Percentiles rank a stretch among this genome's conserved stretches.
Evolutionary conservation across 768 basidiomycete species (phyloP).

Genomic region (Termitomyces sp.): DNA sequence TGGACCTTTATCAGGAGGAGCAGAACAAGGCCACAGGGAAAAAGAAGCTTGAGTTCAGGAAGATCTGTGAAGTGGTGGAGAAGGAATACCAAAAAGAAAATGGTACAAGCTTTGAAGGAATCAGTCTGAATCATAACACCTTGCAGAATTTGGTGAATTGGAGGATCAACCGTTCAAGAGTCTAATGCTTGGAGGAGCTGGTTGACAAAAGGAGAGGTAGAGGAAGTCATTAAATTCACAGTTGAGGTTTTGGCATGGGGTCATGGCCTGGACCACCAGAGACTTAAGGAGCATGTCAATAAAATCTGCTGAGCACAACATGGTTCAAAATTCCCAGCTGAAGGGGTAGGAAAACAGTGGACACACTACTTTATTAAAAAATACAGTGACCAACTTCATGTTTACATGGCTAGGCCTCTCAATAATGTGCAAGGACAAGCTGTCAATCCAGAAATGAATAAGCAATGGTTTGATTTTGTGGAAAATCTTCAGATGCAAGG

Average conservation of each 20-base stretch:
- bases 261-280: not conserved
- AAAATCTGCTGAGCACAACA: not conserved
- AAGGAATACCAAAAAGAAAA: not conserved
- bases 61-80: not conserved
- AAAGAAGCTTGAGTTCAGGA: no score
- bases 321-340: conserved; percentile 4
- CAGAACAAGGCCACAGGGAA: no score
- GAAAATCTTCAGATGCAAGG: conserved; percentile 23
- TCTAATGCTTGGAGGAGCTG: conserved; percentile 2
- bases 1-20: no score
- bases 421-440: conserved; percentile 27
- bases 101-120: not conserved
- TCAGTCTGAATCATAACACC: not conserved
- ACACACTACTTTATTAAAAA: conserved; percentile 6
- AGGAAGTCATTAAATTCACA: not conserved
- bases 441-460: conserved; percentile 29
- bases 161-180: not conserved
- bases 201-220: not conserved
- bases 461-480: conserved; percentile 32
- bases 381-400: conserved; percentile 20
- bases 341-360: conserved; percentile 9
- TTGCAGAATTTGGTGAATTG: not conserved
- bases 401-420: conserved; percentile 32
- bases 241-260: not conserved
- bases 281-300: conserved; percentile 5